phyloP scores from a whole-genome alignment of 192 early-diverging fungal species.

The Podila verticillata region DNA sequence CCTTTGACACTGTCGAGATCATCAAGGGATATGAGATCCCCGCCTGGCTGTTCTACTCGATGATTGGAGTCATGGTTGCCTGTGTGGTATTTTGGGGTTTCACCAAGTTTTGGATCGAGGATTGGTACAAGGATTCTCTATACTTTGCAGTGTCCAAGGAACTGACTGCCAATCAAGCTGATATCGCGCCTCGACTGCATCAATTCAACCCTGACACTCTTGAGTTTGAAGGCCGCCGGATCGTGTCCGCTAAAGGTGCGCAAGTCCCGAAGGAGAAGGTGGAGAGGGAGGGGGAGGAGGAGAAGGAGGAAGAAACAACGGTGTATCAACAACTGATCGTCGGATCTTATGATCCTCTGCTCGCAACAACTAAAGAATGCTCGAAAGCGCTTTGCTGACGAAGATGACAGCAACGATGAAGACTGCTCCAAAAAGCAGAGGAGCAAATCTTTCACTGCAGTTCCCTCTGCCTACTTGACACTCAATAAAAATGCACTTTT shows the following conservation, averaged over 20 bases:
- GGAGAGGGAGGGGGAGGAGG: too few relatives aligned
- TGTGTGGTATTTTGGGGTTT: conserved; percentile 1
- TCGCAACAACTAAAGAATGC: conserved; percentile 4
- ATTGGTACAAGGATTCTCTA: background rate
- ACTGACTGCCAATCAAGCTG: background rate
- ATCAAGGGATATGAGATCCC: conserved; percentile 9
- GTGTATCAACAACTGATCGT: too few relatives aligned
- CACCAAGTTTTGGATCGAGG: background rate
- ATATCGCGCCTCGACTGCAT: too few relatives aligned
- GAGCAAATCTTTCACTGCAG: conserved; percentile 3
- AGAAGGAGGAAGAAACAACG: too few relatives aligned
- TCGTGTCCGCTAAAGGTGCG: too few relatives aligned
- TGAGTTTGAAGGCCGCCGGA: too few relatives aligned
- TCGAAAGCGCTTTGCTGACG: conserved; percentile 13
- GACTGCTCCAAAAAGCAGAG: conserved; percentile 10
- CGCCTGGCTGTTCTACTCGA: background rate
- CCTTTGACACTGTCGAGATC: conserved; percentile 12
- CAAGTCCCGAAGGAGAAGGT: too few relatives aligned
- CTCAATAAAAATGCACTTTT: conserved; percentile 9
- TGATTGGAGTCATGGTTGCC: background rate
- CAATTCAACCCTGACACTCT: too few relatives aligned
- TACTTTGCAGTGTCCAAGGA: conserved; percentile 4
- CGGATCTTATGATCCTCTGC: too few relatives aligned
- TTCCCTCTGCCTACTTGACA: background rate
- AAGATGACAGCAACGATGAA: conserved; percentile 13